Percentiles rank a stretch among this genome's conserved stretches.
Evolutionary conservation across 257 asterid genomes (phyloP).

Genomic region (Nicotiana tabacum): DNA sequence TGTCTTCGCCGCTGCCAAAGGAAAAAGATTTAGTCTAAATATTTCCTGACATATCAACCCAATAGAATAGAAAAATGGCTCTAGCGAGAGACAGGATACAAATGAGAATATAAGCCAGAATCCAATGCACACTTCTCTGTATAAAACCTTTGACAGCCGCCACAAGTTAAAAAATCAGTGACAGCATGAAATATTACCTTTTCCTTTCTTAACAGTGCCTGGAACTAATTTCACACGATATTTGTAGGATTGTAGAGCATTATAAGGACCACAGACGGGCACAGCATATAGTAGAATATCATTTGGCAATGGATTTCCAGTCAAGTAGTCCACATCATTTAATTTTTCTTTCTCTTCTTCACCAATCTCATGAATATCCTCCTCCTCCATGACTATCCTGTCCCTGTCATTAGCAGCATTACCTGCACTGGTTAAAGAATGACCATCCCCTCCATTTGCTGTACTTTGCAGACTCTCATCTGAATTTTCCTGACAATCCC

Average conservation of each 20-base stretch:
- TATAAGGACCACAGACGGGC: slow-evolving; percentile 92
- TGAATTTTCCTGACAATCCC: slow-evolving; percentile 73
- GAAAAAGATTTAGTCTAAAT: background rate
- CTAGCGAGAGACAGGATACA: background rate
- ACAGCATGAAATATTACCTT: slow-evolving; percentile 43
- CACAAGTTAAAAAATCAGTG: background rate
- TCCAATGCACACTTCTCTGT: background rate
- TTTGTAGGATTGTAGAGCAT: slow-evolving; percentile 79
- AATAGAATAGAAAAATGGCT: background rate
- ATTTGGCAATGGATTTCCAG: slow-evolving; percentile 74
- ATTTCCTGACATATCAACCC: background rate
- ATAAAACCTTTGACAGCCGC: background rate
- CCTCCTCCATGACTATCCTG: slow-evolving; percentile 84
- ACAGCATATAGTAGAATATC: slow-evolving; percentile 82
- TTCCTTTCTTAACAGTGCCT: slow-evolving; percentile 87
- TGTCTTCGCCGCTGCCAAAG: slow-evolving; percentile 78
- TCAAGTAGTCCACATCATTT: slow-evolving; percentile 84
- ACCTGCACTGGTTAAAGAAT: slow-evolving; percentile 9
- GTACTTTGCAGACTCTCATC: slow-evolving; percentile 35
- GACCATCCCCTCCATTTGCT: slow-evolving; percentile 26
- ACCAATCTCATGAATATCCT: slow-evolving; percentile 88
- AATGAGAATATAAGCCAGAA: background rate
- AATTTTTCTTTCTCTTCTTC: slow-evolving; percentile 91
- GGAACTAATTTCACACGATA: slow-evolving; percentile 94
- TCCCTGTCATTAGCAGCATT: slow-evolving; percentile 42